phyloP scores from a whole-genome alignment of 2,329 filamentous ascomycete species.

The Apiospora saccharicola region DNA sequence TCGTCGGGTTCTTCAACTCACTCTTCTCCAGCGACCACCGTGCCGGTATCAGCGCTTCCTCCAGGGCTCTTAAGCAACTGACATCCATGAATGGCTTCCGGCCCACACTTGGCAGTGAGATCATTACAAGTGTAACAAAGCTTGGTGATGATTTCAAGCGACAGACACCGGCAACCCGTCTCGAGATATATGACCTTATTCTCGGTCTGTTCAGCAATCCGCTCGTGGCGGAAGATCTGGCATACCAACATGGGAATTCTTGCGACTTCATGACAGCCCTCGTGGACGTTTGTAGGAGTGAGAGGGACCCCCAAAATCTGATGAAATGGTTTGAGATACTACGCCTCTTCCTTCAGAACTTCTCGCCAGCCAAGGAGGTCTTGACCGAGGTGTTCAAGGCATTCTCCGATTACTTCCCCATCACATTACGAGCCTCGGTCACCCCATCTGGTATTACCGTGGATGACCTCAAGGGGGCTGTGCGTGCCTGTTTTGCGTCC shows the following conservation, averaged over 20 bases:
- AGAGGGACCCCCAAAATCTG: conserved; percentile 64
- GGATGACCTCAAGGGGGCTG: conserved; percentile 60
- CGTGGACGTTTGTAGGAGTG: conserved; percentile 58
- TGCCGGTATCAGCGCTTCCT: conserved; percentile 63
- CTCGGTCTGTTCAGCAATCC: conserved; percentile 52
- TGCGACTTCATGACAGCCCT: conserved; percentile 58
- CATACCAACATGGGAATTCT: conserved; percentile 51
- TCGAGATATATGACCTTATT: conserved; percentile 60
- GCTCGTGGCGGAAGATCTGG: conserved; percentile 52
- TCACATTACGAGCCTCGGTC: conserved; percentile 61
- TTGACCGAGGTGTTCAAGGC: conserved; percentile 59
- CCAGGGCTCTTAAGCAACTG: conserved; percentile 59
- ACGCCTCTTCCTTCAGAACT: conserved; percentile 52
- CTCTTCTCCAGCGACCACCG: conserved; percentile 68
- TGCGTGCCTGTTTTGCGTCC: conserved; percentile 63
- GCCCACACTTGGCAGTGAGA: conserved; percentile 54
- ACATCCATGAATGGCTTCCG: conserved; percentile 60
- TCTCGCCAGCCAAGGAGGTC: conserved; percentile 53
- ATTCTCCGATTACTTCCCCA: conserved; percentile 68
- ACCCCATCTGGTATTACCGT: conserved; percentile 60
- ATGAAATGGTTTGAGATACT: conserved; percentile 64
- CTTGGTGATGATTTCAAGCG: conserved; percentile 65
- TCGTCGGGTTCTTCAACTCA: conserved; percentile 63
- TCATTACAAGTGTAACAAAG: conserved; percentile 57
- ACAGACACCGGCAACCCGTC: conserved; percentile 59